phyloP scores from a whole-genome alignment of 1,139 yeast genomes.

The Wickerhamomyces sp. region DNA sequence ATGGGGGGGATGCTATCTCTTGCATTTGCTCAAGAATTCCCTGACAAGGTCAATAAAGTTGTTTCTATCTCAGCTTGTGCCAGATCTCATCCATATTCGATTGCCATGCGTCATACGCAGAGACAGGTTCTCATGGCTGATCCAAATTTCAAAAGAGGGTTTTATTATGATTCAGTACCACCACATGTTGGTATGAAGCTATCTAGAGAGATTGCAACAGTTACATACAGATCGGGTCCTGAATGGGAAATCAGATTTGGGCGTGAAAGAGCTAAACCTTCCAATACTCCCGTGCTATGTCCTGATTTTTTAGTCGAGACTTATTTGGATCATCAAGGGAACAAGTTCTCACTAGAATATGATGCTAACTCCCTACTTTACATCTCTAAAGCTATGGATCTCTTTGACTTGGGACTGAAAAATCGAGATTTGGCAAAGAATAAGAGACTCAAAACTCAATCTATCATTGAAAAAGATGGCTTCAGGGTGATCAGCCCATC shows the following conservation, averaged over 20 bases:
- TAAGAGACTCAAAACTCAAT: constrained; percentile 38
- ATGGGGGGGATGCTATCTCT: constrained; percentile 98
- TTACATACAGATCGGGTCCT: constrained; percentile 92
- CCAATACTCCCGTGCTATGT: constrained; percentile 78
- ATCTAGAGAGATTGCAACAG: constrained; percentile 90
- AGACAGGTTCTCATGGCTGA: constrained; percentile 93
- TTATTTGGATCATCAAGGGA: constrained; percentile 91
- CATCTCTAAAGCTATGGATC: constrained; percentile 90
- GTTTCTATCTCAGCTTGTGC: constrained; percentile 89
- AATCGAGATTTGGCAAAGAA: constrained; percentile 41
- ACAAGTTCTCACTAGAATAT: constrained; percentile 84
- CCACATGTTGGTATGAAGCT: constrained; percentile 95
- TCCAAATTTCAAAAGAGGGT: constrained; percentile 92
- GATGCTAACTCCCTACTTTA: constrained; percentile 88
- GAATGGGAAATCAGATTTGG: constrained; percentile 96
- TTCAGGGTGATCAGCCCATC: constrained; percentile 13
- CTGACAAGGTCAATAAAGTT: constrained; percentile 66
- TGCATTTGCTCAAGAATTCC: constrained; percentile 83
- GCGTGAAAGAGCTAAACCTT: constrained; percentile 78
- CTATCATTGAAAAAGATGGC: constrained; percentile 15
- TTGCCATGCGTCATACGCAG: constrained; percentile 90
- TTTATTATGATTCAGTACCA: constrained; percentile 72
- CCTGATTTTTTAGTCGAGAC: constrained; percentile 93
- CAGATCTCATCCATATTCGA: constrained; percentile 88
- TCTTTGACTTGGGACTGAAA: constrained; percentile 70